These are phyloP conservation scores for Penicillium lividum DNA, from an alignment of 495 filamentous ascomycete species.

Conservation along the genomic window DNA sequence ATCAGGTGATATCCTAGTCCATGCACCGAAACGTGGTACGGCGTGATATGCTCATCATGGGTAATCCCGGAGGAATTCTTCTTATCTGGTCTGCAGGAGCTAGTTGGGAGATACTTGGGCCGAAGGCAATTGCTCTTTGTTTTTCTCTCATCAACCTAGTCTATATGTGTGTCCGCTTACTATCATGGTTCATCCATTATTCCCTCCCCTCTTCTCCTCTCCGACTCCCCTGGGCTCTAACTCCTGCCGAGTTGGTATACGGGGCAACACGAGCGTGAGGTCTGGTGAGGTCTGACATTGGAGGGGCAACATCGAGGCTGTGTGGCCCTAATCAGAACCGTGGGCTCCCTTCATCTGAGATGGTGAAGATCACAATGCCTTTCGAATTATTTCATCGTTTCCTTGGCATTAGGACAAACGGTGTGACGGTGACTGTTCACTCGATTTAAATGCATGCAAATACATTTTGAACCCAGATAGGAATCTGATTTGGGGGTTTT, in stretches of 20 bases:
- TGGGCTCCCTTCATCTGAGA: slow-evolving; percentile 11
- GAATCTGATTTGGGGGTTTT: not conserved
- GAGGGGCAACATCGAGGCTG: slow-evolving; percentile 11
- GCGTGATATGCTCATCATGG: slow-evolving; percentile 28
- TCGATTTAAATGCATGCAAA: not conserved
- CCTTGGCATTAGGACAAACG: not conserved
- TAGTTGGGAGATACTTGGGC: not conserved
- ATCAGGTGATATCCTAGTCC: slow-evolving; percentile 28
- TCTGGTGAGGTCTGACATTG: slow-evolving; percentile 9
- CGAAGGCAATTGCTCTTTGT: not conserved
- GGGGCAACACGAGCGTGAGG: slow-evolving; percentile 14
- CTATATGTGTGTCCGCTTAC: not conserved
- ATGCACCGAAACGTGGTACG: slow-evolving; percentile 37
- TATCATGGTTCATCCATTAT: not conserved
- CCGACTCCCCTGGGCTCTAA: too few relatives aligned
- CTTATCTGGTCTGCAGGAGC: slow-evolving; percentile 23
- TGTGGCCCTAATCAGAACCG: slow-evolving; percentile 27
- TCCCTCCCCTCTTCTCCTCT: not conserved
- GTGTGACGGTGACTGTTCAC: not conserved
- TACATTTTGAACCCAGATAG: slow-evolving; percentile 1
- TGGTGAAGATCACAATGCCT: slow-evolving; percentile 5
- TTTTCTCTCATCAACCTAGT: not conserved
- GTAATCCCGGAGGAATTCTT: slow-evolving; percentile 19
- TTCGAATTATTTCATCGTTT: not conserved
- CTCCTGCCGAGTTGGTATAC: not conserved